Base-by-base conservation (phyloP, 192 early-diverging fungal genomes). In the Umbelopsis sp. region DNA sequence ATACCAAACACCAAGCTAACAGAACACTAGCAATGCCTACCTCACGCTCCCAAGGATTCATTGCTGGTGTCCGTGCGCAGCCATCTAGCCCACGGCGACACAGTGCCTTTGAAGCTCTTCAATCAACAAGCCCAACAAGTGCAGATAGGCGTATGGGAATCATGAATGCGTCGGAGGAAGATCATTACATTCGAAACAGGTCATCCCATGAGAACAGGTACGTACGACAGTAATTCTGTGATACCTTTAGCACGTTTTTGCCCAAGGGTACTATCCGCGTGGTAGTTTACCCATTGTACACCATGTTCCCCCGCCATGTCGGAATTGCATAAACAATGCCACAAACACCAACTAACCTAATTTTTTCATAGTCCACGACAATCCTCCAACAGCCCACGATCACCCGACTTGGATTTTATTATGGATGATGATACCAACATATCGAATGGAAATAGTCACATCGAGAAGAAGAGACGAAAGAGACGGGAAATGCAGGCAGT, bases 401-500 rank as follows among this genome's bases (percentile, higher is more conserved):
- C 56, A 34, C 31, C 56, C 3, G 56, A 62, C 29, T n/a, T 62
- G 14, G 56, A 62, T 20, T 62, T 32, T 17, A 62, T 62, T 7
- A 14, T 62, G 31, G 56, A 62, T 20, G 56, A 62, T 31, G 56
- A 62, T 7, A 17, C 26, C 56, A 29, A 34, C 31, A 26, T 62
- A 20, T 12, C 56, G 4, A 34, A 29, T 32, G 31, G 56, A 14
- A 26, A 62, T 6, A 11, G 26, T 32, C 56, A 62, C 12, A 36
- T 20, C 16, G 56, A 20, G 29, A 51, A 53, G 38, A 65, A 73
- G 44, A 86, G 84, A 50, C 81, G 86, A 25, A 82, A 84, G 66
- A 75, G 84, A 47, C 79, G 86, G 8, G 86, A 88, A 66, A 88
- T 88, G 86, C 84, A 86, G 45, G 83, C 86, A 5, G 84, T 88